Conservation (phyloP, 495 filamentous ascomycete species). For the Apiosordaria backusii region DNA sequence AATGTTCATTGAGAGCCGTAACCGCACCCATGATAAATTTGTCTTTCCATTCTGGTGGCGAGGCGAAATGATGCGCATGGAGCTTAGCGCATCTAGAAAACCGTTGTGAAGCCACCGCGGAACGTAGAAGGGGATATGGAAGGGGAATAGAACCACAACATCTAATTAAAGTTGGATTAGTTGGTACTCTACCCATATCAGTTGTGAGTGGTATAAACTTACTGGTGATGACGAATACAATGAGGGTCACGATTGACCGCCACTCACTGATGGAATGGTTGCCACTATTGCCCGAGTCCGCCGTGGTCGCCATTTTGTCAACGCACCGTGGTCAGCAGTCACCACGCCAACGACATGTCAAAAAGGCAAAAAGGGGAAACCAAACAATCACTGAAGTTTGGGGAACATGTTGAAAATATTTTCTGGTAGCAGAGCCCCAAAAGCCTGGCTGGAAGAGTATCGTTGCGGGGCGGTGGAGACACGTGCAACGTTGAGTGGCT, state of each 20-base stretch:
- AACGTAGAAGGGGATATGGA: constrained; percentile 54
- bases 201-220: constrained; percentile 25
- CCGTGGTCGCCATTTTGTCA: constrained; percentile 20
- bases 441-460: not conserved
- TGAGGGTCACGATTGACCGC: constrained; percentile 60
- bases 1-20: constrained; percentile 61
- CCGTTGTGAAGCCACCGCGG: constrained; percentile 46
- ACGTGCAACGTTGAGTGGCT: constrained; percentile 9
- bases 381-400: not conserved
- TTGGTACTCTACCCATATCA: not conserved
- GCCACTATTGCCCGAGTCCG: constrained; percentile 2
- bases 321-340: not conserved
- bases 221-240: constrained; percentile 63
- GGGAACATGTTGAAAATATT: not conserved
- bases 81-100: constrained; percentile 39
- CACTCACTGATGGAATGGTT: constrained; percentile 47
- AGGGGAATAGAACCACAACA: constrained; percentile 61
- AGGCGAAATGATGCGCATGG: constrained; percentile 49
- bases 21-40: constrained; percentile 25
- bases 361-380: not conserved
- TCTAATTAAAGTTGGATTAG: constrained; percentile 36
- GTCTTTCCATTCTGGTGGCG: constrained; percentile 27
- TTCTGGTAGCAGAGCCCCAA: not conserved
- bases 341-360: not conserved
- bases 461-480: constrained; percentile 5